A percentile compares a stretch with the other conserved stretches of the same genome.
Evolutionary conservation across 2,329 filamentous ascomycete genomes (phyloP).

Genomic region (Trichoderma lentiforme): DNA sequence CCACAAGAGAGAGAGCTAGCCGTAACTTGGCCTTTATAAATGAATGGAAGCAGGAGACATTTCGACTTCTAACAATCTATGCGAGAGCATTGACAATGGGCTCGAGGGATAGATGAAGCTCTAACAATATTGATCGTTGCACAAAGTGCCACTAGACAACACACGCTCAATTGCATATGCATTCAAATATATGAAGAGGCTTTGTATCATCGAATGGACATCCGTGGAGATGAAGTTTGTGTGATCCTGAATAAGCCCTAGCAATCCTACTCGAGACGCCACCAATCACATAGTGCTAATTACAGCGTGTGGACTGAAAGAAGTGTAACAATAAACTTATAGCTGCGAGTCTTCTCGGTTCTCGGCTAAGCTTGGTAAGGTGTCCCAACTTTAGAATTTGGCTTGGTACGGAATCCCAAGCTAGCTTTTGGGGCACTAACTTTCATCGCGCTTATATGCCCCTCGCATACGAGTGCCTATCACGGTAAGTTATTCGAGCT

Average conservation of each 20-base stretch:
- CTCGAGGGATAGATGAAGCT: too few relatives aligned
- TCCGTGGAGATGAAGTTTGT: neutral
- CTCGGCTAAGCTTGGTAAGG: neutral
- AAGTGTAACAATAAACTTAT: neutral
- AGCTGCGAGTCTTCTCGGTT: neutral
- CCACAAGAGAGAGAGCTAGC: neutral
- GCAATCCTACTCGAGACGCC: neutral
- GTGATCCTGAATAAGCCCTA: neutral
- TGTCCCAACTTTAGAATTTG: neutral
- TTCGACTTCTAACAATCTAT: neutral
- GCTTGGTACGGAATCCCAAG: neutral
- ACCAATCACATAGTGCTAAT: neutral
- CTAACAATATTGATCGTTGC: neutral
- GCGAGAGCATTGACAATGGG: neutral
- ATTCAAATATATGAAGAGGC: neutral
- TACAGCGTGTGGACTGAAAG: neutral
- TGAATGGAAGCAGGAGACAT: neutral
- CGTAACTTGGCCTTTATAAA: neutral
- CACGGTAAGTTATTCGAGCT: neutral
- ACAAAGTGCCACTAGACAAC: neutral
- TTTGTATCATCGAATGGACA: neutral
- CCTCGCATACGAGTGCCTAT: neutral
- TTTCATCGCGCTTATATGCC: neutral
- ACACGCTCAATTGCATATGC: neutral
- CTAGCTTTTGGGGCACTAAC: neutral